A percentile compares a stretch with the other conserved stretches of the same genome.
Evolutionary conservation across 305 asterid genomes (phyloP).

Genomic region (Fraxinus ornus): DNA sequence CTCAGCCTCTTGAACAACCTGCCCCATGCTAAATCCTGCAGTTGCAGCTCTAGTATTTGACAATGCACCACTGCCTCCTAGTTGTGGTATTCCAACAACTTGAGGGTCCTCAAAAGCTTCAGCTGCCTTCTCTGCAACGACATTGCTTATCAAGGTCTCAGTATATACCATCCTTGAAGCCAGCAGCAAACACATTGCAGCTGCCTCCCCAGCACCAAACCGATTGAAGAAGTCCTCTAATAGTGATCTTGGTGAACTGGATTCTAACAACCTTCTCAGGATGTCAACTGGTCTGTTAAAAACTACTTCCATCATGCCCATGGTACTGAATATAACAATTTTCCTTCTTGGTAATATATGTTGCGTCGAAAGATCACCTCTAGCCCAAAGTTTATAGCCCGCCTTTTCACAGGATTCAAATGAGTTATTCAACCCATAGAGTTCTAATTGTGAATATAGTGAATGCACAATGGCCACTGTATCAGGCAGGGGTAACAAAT

Average conservation of each 20-base stretch:
- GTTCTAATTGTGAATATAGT: constrained; percentile 74
- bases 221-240: constrained; percentile 92
- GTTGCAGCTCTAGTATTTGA: constrained; percentile 81
- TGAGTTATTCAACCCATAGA: constrained; percentile 58
- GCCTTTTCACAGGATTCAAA: constrained; percentile 76
- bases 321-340: constrained; percentile 85
- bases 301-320: constrained; percentile 99
- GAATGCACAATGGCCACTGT: constrained; percentile 77
- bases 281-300: constrained; percentile 92
- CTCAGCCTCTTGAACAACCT: constrained; percentile 96
- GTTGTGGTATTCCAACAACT: constrained; percentile 93
- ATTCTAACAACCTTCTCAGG: constrained; percentile 76
- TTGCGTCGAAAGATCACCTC: constrained; percentile 90
- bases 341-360: constrained; percentile 90
- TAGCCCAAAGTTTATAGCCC: constrained; percentile 78
- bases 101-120: constrained; percentile 99
- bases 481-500: constrained; percentile 79
- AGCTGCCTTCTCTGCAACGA: constrained; percentile 93
- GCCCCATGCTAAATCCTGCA: constrained; percentile 99
- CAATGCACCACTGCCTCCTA: constrained; percentile 91
- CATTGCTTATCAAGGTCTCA: constrained; percentile 67
- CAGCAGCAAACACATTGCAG: constrained; percentile 95
- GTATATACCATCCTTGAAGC: constrained; percentile 73
- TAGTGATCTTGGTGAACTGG: constrained; percentile 79
- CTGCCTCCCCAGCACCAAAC: constrained; percentile 93